These are phyloP conservation scores for Cryptococcus floricola DNA, from an alignment of 1,284 basidiomycete species.

Conservation along the genomic window DNA sequence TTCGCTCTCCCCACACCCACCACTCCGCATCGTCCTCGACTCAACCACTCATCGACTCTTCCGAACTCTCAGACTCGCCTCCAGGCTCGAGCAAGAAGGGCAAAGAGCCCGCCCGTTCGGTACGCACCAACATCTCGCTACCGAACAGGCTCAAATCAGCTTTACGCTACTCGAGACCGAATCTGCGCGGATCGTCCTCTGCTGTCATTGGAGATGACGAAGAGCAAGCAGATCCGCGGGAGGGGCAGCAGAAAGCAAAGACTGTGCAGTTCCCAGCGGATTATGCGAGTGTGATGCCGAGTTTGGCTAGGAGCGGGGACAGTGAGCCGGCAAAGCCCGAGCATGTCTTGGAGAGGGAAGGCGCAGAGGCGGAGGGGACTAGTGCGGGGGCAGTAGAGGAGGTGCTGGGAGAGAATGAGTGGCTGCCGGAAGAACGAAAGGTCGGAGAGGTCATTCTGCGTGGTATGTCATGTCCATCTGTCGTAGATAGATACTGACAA, in stretches of 20 bases:
- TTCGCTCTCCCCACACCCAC: slow-evolving; percentile 2
- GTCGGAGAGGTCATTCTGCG: slow-evolving; percentile 37
- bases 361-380: slow-evolving; percentile 35
- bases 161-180: slow-evolving; percentile 10
- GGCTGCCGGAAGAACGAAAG: slow-evolving; percentile 12
- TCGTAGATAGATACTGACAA: not conserved
- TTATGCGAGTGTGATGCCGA: slow-evolving; percentile 9
- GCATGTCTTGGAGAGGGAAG: slow-evolving; percentile 36
- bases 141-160: slow-evolving; percentile 29
- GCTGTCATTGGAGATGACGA: not conserved
- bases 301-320: not conserved
- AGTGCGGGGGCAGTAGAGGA: slow-evolving; percentile 36
- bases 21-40: slow-evolving; percentile 23
- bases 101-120: not conserved
- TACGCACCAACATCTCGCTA: not conserved
- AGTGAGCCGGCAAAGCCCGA: slow-evolving; percentile 32
- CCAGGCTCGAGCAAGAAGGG: not conserved
- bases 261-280: slow-evolving; percentile 42
- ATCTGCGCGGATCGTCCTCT: no score
- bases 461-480: slow-evolving; percentile 17
- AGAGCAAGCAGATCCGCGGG: not conserved
- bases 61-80: slow-evolving; percentile 8
- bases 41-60: slow-evolving; percentile 18
- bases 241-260: slow-evolving; percentile 19
- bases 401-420: slow-evolving; percentile 16